These are phyloP conservation scores for Hypoxylon sp. DNA, from an alignment of 2,329 filamentous ascomycete species.

Conservation along the genomic window DNA sequence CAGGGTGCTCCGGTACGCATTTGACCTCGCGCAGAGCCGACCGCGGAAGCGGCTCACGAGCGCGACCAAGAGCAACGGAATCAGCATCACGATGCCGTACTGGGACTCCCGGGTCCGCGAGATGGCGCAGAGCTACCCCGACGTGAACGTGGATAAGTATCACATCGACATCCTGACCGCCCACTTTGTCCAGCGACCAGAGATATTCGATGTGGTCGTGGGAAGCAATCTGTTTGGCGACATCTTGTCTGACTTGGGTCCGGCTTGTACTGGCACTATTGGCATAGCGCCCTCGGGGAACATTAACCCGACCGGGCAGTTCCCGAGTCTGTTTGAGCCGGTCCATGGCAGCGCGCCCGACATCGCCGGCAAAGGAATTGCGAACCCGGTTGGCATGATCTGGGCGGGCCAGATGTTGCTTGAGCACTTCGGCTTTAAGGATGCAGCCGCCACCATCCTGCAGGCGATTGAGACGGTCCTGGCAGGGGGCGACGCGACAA, in stretches of 20 bases:
- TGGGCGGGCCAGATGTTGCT: slow-evolving; percentile 62
- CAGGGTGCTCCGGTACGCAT: slow-evolving; percentile 71
- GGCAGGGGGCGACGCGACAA: slow-evolving; percentile 60
- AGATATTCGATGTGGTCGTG: slow-evolving; percentile 71
- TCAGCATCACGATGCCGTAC: slow-evolving; percentile 74
- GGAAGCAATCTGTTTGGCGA: slow-evolving; percentile 72
- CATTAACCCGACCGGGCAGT: slow-evolving; percentile 70
- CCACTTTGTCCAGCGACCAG: slow-evolving; percentile 70
- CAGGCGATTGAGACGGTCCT: slow-evolving; percentile 50
- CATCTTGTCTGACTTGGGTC: slow-evolving; percentile 74
- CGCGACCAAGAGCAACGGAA: slow-evolving; percentile 76
- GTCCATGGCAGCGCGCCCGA: slow-evolving; percentile 75
- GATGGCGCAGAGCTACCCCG: slow-evolving; percentile 66
- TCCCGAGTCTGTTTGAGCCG: slow-evolving; percentile 74
- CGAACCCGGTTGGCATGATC: slow-evolving; percentile 75
- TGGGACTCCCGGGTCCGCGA: slow-evolving; percentile 71
- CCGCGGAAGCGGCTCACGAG: slow-evolving; percentile 69
- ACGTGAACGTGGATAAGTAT: slow-evolving; percentile 72
- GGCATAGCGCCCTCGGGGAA: slow-evolving; percentile 75
- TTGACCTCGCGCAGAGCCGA: slow-evolving; percentile 68
- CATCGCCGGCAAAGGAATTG: slow-evolving; percentile 72
- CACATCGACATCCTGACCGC: slow-evolving; percentile 75
- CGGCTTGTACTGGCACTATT: slow-evolving; percentile 74
- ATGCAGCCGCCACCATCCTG: slow-evolving; percentile 63
- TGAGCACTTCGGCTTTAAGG: slow-evolving; percentile 70